Percentiles rank a stretch among this genome's conserved stretches.
phyloP scores from a whole-genome alignment of 1,139 yeast species.

The Zygosaccharomyces pseudobailii region DNA sequence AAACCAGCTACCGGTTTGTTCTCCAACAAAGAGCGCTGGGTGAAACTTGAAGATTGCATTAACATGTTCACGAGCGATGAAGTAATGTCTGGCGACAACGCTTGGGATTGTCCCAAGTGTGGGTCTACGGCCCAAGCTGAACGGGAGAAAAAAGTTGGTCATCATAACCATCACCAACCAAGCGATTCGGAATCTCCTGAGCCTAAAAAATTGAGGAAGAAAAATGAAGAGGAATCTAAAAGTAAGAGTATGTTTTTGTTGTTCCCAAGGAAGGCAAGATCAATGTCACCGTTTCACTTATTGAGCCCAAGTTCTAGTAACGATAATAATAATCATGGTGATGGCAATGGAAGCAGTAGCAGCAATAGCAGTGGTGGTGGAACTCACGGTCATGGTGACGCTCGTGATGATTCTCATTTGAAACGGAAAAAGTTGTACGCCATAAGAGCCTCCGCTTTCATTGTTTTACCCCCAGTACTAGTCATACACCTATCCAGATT shows the following conservation, averaged over 20 bases:
- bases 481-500: conserved; percentile 63
- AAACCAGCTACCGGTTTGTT: conserved; percentile 28
- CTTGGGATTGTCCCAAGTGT: conserved; percentile 77
- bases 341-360: neutral
- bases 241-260: conserved; percentile 21
- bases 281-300: conserved; percentile 26
- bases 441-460: conserved; percentile 54
- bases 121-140: conserved; percentile 31
- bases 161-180: neutral
- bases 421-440: conserved; percentile 37
- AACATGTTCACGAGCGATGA: conserved; percentile 66
- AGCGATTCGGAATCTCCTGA: conserved; percentile 13
- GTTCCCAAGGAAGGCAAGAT: conserved; percentile 21
- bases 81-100: conserved; percentile 62
- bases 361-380: conserved; percentile 6
- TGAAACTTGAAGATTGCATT: conserved; percentile 57
- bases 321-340: conserved; percentile 1
- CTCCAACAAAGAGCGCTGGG: conserved; percentile 29
- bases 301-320: conserved; percentile 7
- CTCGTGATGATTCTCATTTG: conserved; percentile 11
- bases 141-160: conserved; percentile 1
- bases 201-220: conserved; percentile 15
- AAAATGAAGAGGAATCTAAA: conserved; percentile 8
- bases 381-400: neutral
- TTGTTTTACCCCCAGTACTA: conserved; percentile 58